Evolutionary conservation across 495 filamentous ascomycete species (phyloP), one percentile per base, ranked within the genome.

Genomic region (Cairneyella variabilis): DNA sequence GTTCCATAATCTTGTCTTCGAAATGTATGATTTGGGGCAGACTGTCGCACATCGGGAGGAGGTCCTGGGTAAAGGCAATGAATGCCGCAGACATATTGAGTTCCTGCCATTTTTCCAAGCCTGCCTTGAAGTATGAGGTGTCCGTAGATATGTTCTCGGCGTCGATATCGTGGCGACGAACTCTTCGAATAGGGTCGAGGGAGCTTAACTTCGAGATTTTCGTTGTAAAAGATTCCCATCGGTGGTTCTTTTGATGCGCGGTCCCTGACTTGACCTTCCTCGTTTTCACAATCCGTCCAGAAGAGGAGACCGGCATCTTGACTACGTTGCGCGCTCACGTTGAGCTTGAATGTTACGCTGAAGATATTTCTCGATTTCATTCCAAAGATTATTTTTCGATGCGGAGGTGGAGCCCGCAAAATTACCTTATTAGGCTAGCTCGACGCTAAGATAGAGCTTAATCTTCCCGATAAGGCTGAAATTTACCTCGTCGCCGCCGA

Each of bases 21-120:
- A 91, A 83, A 71, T 97, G 84, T 44, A 99, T 68, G 51, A 99
- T 85, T 69, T 96, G 89, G 25, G 90, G 87, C 34, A 99, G 80
- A 63, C 85, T 96, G 62, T 96, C 88, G 71, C 83, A 93, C 36
- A 92, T 79, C 38, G 85, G 83, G 48, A 77, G 74, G 23, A 90
- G 79, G 64, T 90, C 81, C 40, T 79, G 77, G 45, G 79, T 73
- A 65, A 97, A 97, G 39, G 72, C 67, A 28, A 82, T 76, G 66
- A 93, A 99, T 20, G 76, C 77, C 44, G 84, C 80, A 3, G 95
- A 91, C 58, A 95, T 70, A 64, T 97, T 97, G 69, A 91, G 78
- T 42, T 97, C 92, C 28, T 76, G 71, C 93, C 93, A 99, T 76
- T 86, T 86, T 44, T 91, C 83, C 58, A 97, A 73, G 26, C 86